These are phyloP conservation scores for Scorias spongiosa DNA, from an alignment of 2,329 filamentous ascomycete species.

Conservation along the genomic window DNA sequence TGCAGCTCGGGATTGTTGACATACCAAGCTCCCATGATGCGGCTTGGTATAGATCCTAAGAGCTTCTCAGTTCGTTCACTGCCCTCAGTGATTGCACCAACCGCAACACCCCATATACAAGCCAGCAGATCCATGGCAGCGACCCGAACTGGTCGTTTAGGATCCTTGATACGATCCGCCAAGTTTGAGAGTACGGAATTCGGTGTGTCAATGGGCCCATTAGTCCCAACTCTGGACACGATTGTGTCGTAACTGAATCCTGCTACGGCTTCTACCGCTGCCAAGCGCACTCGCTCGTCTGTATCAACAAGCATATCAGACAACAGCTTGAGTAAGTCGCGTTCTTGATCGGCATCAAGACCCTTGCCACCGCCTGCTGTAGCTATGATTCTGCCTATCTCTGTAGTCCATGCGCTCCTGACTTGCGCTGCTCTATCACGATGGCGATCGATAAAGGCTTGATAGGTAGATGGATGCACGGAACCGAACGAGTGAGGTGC, in stretches of 20 bases:
- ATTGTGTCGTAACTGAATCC: conserved; percentile 68
- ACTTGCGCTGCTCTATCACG: conserved; percentile 78
- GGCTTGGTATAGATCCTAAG: conserved; percentile 69
- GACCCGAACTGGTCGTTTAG: conserved; percentile 62
- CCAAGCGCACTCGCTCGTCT: conserved; percentile 81
- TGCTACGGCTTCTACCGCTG: conserved; percentile 73
- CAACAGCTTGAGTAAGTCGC: conserved; percentile 55
- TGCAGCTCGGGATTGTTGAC: conserved; percentile 81
- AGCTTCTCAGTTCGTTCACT: conserved; percentile 60
- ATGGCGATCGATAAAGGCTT: conserved; percentile 68
- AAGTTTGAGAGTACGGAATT: conserved; percentile 69
- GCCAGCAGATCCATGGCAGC: conserved; percentile 76
- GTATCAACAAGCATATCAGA: conserved; percentile 70
- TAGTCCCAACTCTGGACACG: conserved; percentile 62
- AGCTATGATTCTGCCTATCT: conserved; percentile 70
- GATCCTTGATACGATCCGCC: conserved; percentile 78
- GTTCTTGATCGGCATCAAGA: conserved; percentile 68
- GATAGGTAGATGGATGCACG: conserved; percentile 62
- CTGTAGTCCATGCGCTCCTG: conserved; percentile 72
- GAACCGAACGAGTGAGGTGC: conserved; percentile 84
- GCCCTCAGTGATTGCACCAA: conserved; percentile 69
- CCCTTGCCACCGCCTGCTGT: conserved; percentile 86
- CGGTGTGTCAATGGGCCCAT: conserved; percentile 58
- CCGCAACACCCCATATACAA: conserved; percentile 85
- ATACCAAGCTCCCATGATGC: conserved; percentile 77